Conservation (phyloP, 768 basidiomycete species). For the Paxillus rubicundulus region DNA sequence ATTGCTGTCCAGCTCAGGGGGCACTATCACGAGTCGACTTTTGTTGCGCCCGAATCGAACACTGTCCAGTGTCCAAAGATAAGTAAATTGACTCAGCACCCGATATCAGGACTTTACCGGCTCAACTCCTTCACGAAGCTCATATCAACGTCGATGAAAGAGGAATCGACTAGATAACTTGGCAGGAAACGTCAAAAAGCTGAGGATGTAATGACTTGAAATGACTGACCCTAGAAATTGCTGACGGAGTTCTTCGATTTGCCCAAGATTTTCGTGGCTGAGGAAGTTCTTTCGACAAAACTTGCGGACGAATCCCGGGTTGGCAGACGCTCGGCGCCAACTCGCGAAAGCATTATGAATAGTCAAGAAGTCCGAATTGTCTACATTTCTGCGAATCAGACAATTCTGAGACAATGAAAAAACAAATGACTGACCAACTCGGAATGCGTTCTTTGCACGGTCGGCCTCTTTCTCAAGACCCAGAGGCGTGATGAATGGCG, state of each 20-base stretch:
- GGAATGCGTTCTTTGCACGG: slow-evolving; percentile 77
- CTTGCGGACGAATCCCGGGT: slow-evolving; percentile 57
- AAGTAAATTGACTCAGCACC: not conserved
- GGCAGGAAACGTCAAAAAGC: slow-evolving; percentile 1
- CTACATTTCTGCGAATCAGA: slow-evolving; percentile 38
- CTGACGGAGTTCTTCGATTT: slow-evolving; percentile 94
- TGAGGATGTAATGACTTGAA: slow-evolving; percentile 1
- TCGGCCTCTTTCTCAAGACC: slow-evolving; percentile 87
- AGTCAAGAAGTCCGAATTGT: slow-evolving; percentile 93
- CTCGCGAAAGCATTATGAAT: slow-evolving; percentile 86
- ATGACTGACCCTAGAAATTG: slow-evolving; percentile 69
- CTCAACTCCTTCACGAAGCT: slow-evolving; percentile 68
- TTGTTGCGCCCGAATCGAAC: slow-evolving; percentile 72
- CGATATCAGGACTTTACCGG: slow-evolving; percentile 38
- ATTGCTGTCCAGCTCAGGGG: slow-evolving; percentile 67
- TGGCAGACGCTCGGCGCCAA: slow-evolving; percentile 78
- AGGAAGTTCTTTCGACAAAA: slow-evolving; percentile 82
- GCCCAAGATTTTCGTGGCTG: slow-evolving; percentile 90
- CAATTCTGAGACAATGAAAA: not conserved
- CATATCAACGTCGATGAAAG: slow-evolving; percentile 70
- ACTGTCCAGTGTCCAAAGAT: slow-evolving; percentile 43
- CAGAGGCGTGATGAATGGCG: slow-evolving; percentile 87
- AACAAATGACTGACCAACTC: slow-evolving; percentile 50
- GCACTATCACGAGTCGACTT: slow-evolving; percentile 74
- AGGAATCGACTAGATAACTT: slow-evolving; percentile 87